Evolutionary conservation across 768 basidiomycete genomes (phyloP), one percentile per base, ranked within the genome.

Genomic region (Suillus weaverae): DNA sequence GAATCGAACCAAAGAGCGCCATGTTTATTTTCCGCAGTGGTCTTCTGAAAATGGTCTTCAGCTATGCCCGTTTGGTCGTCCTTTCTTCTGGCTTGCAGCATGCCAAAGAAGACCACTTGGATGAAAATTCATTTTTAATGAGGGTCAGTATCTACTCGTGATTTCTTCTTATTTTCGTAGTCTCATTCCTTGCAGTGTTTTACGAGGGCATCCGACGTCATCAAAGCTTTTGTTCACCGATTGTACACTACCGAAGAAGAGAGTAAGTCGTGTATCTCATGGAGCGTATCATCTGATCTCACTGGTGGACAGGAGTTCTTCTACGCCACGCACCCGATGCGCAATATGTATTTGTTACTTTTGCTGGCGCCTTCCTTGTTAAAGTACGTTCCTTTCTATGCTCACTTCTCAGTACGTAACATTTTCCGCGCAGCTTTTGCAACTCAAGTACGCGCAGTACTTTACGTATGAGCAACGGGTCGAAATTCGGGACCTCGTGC

Each of bases 11-110:
- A 73, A 79, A 75, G n/a, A 84, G 87, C 69, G 76, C 79, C 2
- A 83, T 85, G 69, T 85, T 84, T 67, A 77, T 76, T 62, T 89
- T 88, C 83, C 84, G 89, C 4, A 85, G 83, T 20, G 85, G 86
- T 4, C 73, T 91, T 20, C 77, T 91, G 64, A 84, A 79, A 68
- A 75, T 91, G 68, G 87, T 83, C 4, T 89, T 84, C 68, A 85
- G 88, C 64, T 92, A 92, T 66, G 80, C 85, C 20, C 84, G 91
- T n/a, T 78, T 92, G 20, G 79, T 88, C 18, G 86, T 85, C 5
- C 79, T 91, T 59, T 90, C 91, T 0, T 89, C 88, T 67, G 91
- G 91, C 18, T 88, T 92, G 78, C 91, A 92, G 73, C 87, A 91
- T 68, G 85, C 87, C 18, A 90, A 89, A 72, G 82, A 80, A 30